Base-by-base conservation (phyloP, 192 early-diverging fungal genomes). In the Linnemannia elongata region DNA sequence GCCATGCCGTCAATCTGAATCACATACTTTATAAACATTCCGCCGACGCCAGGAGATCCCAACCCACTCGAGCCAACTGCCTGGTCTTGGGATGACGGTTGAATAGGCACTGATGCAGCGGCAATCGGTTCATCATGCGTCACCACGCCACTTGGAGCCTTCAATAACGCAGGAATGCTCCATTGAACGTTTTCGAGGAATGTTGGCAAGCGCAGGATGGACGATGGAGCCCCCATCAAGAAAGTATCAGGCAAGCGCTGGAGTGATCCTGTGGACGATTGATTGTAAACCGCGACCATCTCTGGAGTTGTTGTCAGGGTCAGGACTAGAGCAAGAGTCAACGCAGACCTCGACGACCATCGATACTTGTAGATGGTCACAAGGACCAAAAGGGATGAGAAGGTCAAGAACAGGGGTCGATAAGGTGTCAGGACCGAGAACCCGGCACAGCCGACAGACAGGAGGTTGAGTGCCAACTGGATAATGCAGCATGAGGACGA, bases 381-480 rank as follows among this genome's bases (percentile, higher is more conserved):
- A 0, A 77, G 42, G 4, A 92, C n/a, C 13, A 88, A 49, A 1
- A 86, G 24, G 3, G 77, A 17, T 3, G 88, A 88, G 1, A 92
- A 42, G 13, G 78, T 35, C 27, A 82, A 69, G 35, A 93, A 89
- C 20, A 89, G 3, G 8, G 89, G 82, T 3, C 92, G 88, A 22
- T 83, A 88, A 2, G 91, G 88, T 27, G 92, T 91, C 22, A 93
- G 75, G n/a, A 92, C 39, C 6, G 90, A 80, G 82, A 93, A 92
- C 24, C 92, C 91, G 1, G 92, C 92, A 70, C 92, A 93, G 22
- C 88, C 87, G 30, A 93, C 72, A 0, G 92, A 93, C 44, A 92
- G 87, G 13, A 83, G 4, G 79, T 93, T 93, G 39, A 93, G 88
- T 1, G 88, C 30, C 41, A 93, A 81, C 41, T 93, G 92, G 44